Conservation (phyloP, 164 flowering plant species). For the Vitis rotundifolia region DNA sequence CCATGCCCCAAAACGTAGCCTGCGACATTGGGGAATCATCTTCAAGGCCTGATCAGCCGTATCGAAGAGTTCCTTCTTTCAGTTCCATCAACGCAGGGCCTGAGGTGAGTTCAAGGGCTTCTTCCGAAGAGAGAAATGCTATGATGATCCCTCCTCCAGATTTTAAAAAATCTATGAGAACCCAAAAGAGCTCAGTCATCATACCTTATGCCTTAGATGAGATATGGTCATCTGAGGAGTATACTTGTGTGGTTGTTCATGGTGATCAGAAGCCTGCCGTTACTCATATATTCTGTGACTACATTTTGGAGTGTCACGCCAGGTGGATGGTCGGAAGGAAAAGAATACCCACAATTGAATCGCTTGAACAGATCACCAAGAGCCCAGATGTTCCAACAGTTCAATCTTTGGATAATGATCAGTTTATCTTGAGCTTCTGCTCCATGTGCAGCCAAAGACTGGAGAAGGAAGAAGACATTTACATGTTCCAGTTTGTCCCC, state of each 20-base stretch:
- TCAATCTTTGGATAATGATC: slow-evolving; percentile 25
- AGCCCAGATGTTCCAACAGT: slow-evolving; percentile 2
- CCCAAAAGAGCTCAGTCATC: no score
- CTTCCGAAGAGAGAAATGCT: no score
- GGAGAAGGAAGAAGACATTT: slow-evolving; percentile 57
- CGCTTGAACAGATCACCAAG: not conserved
- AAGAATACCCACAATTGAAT: not conserved
- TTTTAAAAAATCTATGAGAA: no score
- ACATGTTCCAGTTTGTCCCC: slow-evolving; percentile 57
- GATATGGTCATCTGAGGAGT: slow-evolving; percentile 39
- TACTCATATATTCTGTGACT: slow-evolving; percentile 37
- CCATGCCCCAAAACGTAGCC: no score
- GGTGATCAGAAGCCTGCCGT: slow-evolving; percentile 36
- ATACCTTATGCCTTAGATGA: slow-evolving; percentile 6
- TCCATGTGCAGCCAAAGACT: slow-evolving; percentile 61
- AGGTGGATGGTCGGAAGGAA: slow-evolving; percentile 8
- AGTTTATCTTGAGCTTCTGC: slow-evolving; percentile 51
- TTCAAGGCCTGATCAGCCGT: no score
- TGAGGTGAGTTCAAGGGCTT: no score
- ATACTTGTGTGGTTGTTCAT: slow-evolving; percentile 35
- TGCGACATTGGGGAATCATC: no score
- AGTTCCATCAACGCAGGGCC: no score
- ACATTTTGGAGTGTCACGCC: slow-evolving; percentile 28
- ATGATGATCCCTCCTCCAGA: no score
- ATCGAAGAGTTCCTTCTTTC: no score